Conservation (phyloP, 140 eudicot genomes). For the Senecio squalidus region DNA sequence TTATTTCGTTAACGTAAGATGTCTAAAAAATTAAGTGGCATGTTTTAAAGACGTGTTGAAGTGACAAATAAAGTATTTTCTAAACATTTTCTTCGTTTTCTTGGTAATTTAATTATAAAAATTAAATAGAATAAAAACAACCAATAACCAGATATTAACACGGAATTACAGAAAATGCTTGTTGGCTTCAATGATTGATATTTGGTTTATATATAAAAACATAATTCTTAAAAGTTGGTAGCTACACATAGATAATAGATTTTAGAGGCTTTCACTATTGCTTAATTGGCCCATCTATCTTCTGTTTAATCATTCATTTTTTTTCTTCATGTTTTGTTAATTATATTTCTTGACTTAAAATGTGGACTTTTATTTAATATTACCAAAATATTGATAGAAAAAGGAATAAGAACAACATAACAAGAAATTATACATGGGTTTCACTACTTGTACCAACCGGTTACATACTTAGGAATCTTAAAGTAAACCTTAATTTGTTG, state of each 20-base stretch:
- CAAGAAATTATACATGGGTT: too few species aligned
- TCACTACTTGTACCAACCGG: too few species aligned
- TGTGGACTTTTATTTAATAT: neutral
- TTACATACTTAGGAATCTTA: too few species aligned
- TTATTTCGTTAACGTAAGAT: too few species aligned
- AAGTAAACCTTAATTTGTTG: too few species aligned
- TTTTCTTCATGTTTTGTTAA: neutral
- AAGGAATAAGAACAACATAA: too few species aligned
- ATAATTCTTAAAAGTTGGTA: constrained; percentile 13
- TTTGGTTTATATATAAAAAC: neutral
- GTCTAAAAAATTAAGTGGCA: too few species aligned
- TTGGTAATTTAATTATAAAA: neutral
- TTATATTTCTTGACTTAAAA: neutral
- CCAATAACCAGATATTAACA: constrained; percentile 24
- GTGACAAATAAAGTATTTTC: too few species aligned
- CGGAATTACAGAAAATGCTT: constrained; percentile 26
- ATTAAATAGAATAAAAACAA: neutral
- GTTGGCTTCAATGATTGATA: constrained; percentile 25
- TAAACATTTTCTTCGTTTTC: neutral
- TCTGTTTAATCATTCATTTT: neutral
- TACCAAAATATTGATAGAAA: too few species aligned
- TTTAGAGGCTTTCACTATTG: constrained; percentile 15
- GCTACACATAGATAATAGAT: constrained; percentile 12
- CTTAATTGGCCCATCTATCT: constrained; percentile 7
- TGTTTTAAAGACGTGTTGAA: too few species aligned